phyloP scores from a whole-genome alignment of 2,329 filamentous ascomycete species.

The Penicillium sp. region DNA sequence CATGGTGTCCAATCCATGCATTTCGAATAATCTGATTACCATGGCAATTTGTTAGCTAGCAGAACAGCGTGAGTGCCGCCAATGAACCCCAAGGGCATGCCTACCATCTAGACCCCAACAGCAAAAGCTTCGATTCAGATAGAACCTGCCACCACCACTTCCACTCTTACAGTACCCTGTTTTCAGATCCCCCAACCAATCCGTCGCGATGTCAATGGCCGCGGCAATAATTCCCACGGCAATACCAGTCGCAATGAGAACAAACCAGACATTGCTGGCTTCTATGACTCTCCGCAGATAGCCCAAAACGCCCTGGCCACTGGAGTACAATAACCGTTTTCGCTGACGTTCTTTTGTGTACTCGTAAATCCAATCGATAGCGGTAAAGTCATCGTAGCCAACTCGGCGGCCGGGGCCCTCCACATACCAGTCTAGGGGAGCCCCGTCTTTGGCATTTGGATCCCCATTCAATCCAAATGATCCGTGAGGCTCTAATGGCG shows the following conservation, averaged over 20 bases:
- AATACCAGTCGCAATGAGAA: conserved; percentile 82
- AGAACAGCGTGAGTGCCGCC: background rate
- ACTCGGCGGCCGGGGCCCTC: conserved; percentile 88
- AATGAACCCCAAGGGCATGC: conserved; percentile 6
- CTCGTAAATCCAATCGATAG: conserved; percentile 99
- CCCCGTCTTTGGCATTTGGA: conserved; percentile 43
- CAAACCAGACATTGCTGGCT: conserved; percentile 86
- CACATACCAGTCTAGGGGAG: conserved; percentile 74
- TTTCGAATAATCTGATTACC: conserved; percentile 63
- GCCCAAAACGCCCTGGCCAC: conserved; percentile 70
- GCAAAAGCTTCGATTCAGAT: conserved; percentile 88
- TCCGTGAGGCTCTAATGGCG: conserved; percentile 25
- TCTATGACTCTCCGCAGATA: conserved; percentile 74
- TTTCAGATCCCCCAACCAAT: conserved; percentile 94
- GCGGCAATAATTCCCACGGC: conserved; percentile 83
- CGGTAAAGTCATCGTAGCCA: conserved; percentile 93
- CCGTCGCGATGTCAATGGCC: conserved; percentile 82
- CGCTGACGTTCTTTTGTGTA: conserved; percentile 95
- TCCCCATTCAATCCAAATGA: conserved; percentile 27
- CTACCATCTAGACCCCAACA: conserved; percentile 81
- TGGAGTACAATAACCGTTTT: conserved; percentile 71
- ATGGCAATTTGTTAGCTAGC: conserved; percentile 15
- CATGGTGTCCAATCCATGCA: conserved; percentile 88
- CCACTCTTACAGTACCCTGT: conserved; percentile 80
- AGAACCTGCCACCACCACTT: conserved; percentile 80